Evolutionary conservation across 768 basidiomycete genomes (phyloP), one percentile per base, ranked within the genome.

Genomic region (Imleria badia): DNA sequence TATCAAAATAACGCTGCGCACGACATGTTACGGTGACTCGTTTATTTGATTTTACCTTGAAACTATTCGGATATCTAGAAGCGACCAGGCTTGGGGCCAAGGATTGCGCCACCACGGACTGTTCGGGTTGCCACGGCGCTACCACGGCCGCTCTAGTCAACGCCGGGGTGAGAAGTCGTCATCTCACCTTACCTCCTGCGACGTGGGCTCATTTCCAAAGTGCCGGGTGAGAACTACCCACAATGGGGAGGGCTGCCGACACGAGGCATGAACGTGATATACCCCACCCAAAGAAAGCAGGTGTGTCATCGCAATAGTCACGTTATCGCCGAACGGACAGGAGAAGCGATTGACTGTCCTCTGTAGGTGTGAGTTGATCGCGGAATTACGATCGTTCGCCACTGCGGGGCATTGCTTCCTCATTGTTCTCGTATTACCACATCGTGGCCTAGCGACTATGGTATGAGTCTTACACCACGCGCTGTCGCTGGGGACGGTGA

Each of bases 301-400:
- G 11, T 8, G 44, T 48, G 33, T 35, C 45, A 50, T 9, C 34
- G 26, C 29, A 19, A 51, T 34, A 22, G 51, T 45, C 62, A 23
- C 50, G 20, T 34, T 65, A 63, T 63, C 62, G 52, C 62, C 62
- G 63, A 61, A 39, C n/a, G 19, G 10, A 47, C 45, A 15, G 48
- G 41, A 45, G 54, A 44, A 45, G 62, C 48, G 61, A 60, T 52
- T 50, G 58, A 52, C 53, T 56, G 44, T 41, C 61, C 58, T n/a
- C 39, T 47, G 54, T 36, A 22, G 43, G 44, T 9, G 26, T 6
- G 45, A 35, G 34, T 36, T 55, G 51, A 60, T 60, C 58, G 40
- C 14, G 29, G 34, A 33, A 44, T 35, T 36, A 29, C 44, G 40
- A 57, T 61, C 48, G 26, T 35, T 60, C 39, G 34, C 20, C n/a